Percentiles rank a stretch among this genome's conserved stretches.
These are phyloP conservation scores for Corchorus capsularis DNA, from an alignment of 345 rosid genomes.

Conservation along the genomic window DNA sequence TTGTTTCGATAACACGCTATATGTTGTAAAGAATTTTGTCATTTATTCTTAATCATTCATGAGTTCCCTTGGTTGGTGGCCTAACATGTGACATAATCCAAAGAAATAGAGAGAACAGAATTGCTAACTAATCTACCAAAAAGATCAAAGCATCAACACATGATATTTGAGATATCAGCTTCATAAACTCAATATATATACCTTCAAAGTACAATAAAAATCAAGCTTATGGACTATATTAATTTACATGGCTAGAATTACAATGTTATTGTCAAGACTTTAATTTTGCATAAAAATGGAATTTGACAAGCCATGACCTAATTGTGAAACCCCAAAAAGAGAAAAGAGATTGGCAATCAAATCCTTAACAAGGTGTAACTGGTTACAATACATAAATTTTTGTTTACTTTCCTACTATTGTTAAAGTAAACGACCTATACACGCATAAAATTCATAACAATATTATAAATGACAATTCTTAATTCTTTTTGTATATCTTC, in stretches of 20 bases:
- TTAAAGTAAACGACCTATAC: slow-evolving; percentile 9
- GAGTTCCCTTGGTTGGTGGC: slow-evolving; percentile 33
- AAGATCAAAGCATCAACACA: neutral
- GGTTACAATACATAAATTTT: slow-evolving; percentile 11
- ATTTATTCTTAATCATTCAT: slow-evolving; percentile 14
- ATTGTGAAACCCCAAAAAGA: slow-evolving; percentile 2
- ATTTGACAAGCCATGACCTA: neutral
- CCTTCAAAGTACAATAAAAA: neutral
- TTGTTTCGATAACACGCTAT: neutral
- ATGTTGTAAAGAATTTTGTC: slow-evolving; percentile 2
- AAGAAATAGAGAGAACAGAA: neutral
- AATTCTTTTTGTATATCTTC: neutral
- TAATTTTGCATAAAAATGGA: neutral
- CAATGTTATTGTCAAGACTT: neutral
- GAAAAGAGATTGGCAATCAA: neutral
- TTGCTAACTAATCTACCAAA: slow-evolving; percentile 30
- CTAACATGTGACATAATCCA: slow-evolving; percentile 31
- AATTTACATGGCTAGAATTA: neutral
- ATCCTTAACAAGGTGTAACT: neutral
- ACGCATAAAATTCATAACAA: slow-evolving; percentile 10
- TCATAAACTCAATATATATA: neutral
- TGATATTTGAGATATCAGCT: neutral
- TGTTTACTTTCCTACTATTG: neutral
- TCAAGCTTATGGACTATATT: no score
- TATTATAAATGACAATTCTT: neutral